Conservation (phyloP, 192 early-diverging fungal species). For the Backusella westeae region DNA sequence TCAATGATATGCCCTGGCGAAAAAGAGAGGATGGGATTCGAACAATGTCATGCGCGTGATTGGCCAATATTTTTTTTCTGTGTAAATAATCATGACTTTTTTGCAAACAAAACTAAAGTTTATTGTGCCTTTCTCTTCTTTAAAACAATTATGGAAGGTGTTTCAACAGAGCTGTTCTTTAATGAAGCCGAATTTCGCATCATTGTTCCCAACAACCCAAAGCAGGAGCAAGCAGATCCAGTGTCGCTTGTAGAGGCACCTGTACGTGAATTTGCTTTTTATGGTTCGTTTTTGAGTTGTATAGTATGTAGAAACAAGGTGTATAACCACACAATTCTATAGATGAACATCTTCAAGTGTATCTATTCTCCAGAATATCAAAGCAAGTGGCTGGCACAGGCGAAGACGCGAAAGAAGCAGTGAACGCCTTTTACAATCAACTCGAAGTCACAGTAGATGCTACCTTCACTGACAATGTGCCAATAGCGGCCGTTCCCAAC, state of each 20-base stretch:
- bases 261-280: constrained; percentile 33
- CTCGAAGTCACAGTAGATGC: constrained; percentile 58
- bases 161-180: constrained; percentile 17
- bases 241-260: neutral
- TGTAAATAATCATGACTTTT: neutral
- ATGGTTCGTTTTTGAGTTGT: constrained; percentile 15
- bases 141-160: neutral
- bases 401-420: constrained; percentile 24
- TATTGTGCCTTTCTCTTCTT: neutral
- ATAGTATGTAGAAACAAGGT: neutral
- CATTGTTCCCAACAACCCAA: constrained; percentile 4
- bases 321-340: neutral
- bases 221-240: neutral
- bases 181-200: constrained; percentile 20
- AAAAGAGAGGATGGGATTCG: too few species aligned
- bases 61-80: neutral
- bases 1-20: too few species aligned
- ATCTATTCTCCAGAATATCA: constrained; percentile 21
- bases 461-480: constrained; percentile 40
- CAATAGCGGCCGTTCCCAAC: neutral
- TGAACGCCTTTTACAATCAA: constrained; percentile 43
- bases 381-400: constrained; percentile 21
- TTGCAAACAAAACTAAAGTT: neutral
- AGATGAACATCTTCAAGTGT: constrained; percentile 36
- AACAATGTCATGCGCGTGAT: too few species aligned